Percentiles rank a stretch among this genome's conserved stretches.
phyloP scores from a whole-genome alignment of 176 grass and related monocot species.

The Elymus sibiricus region DNA sequence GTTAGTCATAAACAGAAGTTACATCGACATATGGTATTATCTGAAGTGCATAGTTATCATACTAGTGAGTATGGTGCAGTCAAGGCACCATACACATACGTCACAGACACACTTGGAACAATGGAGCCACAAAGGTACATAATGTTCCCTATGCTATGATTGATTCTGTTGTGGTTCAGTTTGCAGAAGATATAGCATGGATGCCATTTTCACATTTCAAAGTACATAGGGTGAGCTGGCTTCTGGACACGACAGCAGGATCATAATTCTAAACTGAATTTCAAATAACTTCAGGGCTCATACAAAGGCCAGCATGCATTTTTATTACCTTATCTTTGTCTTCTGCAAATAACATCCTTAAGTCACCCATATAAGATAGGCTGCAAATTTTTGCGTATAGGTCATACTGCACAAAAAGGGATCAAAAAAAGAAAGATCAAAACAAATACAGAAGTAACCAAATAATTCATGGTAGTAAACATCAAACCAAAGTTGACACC shows the following conservation, averaged over 20 bases:
- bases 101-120: neutral
- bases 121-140: neutral
- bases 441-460: constrained; percentile 7
- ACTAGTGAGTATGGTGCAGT: neutral
- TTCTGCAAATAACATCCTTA: constrained; percentile 95
- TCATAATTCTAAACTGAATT: constrained; percentile 4
- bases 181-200: neutral
- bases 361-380: constrained; percentile 88
- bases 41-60: neutral
- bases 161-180: neutral
- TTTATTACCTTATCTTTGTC: constrained; percentile 79
- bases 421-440: constrained; percentile 1
- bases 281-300: neutral
- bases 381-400: constrained; percentile 87
- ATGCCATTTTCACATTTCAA: constrained; percentile 4
- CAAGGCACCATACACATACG: neutral
- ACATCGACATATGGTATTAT: neutral
- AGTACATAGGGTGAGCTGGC: neutral
- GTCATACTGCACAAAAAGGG: constrained; percentile 56
- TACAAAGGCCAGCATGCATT: neutral
- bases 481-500: constrained; percentile 26
- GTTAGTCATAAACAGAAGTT: neutral
- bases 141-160: neutral
- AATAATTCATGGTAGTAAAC: constrained; percentile 14
- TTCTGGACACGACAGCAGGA: neutral